Evolutionary conservation across 2,329 filamentous ascomycete species (phyloP).

Genomic region (Ophiostoma fasciatum): DNA sequence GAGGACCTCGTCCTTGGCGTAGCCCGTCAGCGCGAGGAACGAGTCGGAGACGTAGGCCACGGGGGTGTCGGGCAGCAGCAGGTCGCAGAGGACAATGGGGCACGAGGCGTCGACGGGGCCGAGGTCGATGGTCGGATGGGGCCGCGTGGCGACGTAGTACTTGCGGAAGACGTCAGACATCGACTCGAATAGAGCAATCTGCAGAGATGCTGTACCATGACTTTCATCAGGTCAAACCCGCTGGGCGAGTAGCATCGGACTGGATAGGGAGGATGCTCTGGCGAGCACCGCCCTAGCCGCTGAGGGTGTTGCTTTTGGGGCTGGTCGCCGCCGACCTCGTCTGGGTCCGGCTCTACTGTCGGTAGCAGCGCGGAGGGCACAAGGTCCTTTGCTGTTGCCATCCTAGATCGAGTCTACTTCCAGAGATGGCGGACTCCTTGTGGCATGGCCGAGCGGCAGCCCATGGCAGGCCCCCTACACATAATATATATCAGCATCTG

Average conservation of each 20-base stretch:
- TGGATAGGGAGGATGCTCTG: too few relatives aligned
- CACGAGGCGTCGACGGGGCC: conserved; percentile 75
- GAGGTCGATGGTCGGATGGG: conserved; percentile 62
- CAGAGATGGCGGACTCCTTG: too few relatives aligned
- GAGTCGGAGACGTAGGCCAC: conserved; percentile 76
- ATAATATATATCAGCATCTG: too few relatives aligned
- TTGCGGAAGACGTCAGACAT: neutral
- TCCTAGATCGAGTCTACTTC: too few relatives aligned
- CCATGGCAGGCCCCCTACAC: too few relatives aligned
- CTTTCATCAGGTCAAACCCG: conserved; percentile 8
- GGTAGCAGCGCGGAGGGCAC: too few relatives aligned
- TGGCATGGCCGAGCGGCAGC: too few relatives aligned
- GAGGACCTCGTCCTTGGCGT: conserved; percentile 56
- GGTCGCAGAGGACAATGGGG: conserved; percentile 70
- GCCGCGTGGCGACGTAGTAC: conserved; percentile 46
- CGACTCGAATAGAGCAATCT: neutral
- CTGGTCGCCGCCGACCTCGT: too few relatives aligned
- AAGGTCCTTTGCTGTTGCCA: too few relatives aligned
- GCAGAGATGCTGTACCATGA: conserved; percentile 1
- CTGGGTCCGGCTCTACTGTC: too few relatives aligned
- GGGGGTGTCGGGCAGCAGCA: conserved; percentile 55
- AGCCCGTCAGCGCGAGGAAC: conserved; percentile 67
- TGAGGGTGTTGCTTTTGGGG: too few relatives aligned
- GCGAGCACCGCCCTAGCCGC: too few relatives aligned
- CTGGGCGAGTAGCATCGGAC: conserved; percentile 6